Base-by-base conservation (phyloP, 2,329 filamentous ascomycete genomes). In the Xylariomycetidae sp. region DNA sequence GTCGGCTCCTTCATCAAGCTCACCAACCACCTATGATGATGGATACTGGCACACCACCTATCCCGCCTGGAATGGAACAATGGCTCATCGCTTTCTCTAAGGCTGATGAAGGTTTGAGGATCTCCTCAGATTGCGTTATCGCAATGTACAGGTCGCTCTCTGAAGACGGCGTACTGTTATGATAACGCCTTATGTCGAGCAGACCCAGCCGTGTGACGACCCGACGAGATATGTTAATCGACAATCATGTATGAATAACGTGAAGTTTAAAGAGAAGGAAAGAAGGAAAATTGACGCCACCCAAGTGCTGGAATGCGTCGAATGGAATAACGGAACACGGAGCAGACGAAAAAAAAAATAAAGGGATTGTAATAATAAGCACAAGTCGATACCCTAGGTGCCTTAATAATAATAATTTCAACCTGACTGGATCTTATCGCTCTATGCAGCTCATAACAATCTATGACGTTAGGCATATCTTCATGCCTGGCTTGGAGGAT, bases 1-100 rank as follows among this genome's bases (percentile, higher is more conserved):
- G n/a, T n/a, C n/a, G n/a, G n/a, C n/a, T n/a, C n/a, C n/a, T n/a
- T n/a, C n/a, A n/a, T n/a, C n/a, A n/a, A n/a, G n/a, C n/a, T n/a
- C 46, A 20, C 41, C 35, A 11, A 40, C 42, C 15, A 57, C 56
- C 10, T 54, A 61, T 25, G 66, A 70, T 35, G 44, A 70, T 33
- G 67, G 67, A 13, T 50, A 50, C 31, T 70, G 67, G 69, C 64
- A 67, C 37, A 67, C 67, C 4, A 58, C 57, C 1, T 70, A 69
- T 34, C 63, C 64, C 3, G 27, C 62, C 0, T 67, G 63, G 63
- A 70, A 67, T 39, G 57, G 49, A 32, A 67, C 66, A 2, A 38
- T 49, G 18, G 36, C 27, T 11, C 49, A 36, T 19, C 49, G 47
- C 13, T 48, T 45, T 27, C 8, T 23, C 20, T 23, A 23, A n/a